phyloP scores from a whole-genome alignment of 345 rosid species.

The Tarenaya hassleriana region DNA sequence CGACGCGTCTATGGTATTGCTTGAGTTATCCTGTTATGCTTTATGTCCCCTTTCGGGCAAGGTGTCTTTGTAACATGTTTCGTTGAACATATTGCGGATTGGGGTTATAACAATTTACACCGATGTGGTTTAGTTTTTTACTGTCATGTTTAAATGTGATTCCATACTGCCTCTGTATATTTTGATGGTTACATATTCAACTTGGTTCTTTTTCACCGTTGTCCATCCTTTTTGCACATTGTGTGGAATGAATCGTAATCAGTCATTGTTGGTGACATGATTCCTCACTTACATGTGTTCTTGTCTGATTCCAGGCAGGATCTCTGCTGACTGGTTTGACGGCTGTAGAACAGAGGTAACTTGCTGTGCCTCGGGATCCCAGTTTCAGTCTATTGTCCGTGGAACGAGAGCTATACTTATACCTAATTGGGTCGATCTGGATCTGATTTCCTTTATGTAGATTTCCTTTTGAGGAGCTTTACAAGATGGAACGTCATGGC shows the following conservation, averaged over 20 bases:
- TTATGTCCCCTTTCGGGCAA: no score
- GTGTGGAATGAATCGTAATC: background rate
- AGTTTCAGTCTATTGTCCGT: background rate
- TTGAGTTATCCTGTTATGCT: no score
- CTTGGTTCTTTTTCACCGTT: no score
- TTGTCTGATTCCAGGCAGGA: conserved; percentile 30
- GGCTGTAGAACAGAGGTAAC: conserved; percentile 38
- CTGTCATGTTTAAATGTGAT: no score
- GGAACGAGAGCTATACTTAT: background rate
- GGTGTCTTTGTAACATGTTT: no score
- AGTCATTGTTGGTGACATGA: no score
- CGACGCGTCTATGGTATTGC: no score
- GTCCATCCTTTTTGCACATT: background rate
- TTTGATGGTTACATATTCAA: no score
- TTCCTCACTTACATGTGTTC: conserved; percentile 6
- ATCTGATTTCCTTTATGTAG: conserved; percentile 25
- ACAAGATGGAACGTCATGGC: conserved; percentile 27
- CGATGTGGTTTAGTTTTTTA: no score
- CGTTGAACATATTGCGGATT: no score
- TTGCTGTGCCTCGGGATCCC: background rate
- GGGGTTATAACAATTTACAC: no score
- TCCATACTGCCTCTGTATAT: no score
- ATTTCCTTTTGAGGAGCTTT: conserved; percentile 38
- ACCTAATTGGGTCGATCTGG: background rate
- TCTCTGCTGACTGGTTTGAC: conserved; percentile 29